Percentiles rank a stretch among this genome's conserved stretches.
Conservation (phyloP, 441 rosid species). For the Pelargonium cotyledonis region DNA sequence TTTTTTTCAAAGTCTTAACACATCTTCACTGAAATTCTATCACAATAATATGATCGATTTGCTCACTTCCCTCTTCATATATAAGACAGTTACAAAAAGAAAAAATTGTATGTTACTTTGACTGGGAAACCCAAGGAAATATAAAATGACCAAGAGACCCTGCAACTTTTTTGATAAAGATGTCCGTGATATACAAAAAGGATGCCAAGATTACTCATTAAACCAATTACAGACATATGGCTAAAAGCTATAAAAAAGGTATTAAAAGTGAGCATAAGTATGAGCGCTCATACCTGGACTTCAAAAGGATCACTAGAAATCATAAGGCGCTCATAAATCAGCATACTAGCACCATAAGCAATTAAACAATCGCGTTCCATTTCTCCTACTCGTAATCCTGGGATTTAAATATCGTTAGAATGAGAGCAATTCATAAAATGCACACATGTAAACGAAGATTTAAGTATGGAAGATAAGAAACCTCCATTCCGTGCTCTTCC, state of each 20-base stretch:
- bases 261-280: constrained; percentile 5
- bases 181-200: no score
- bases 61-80: no score
- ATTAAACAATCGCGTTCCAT: constrained; percentile 97
- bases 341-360: constrained; percentile 96
- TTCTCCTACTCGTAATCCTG: constrained; percentile 96
- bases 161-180: no score
- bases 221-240: not conserved
- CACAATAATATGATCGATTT: no score
- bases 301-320: constrained; percentile 92
- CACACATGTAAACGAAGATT: constrained; percentile 16
- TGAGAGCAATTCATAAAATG: constrained; percentile 8
- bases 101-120: no score
- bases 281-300: constrained; percentile 57
- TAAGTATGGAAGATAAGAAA: constrained; percentile 20
- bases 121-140: no score
- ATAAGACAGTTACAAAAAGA: no score
- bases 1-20: no score
- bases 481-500: constrained; percentile 98
- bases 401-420: constrained; percentile 12
- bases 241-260: not conserved
- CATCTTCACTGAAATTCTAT: no score
- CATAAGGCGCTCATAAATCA: constrained; percentile 87
- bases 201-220: not conserved
- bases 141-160: no score